phyloP scores from a whole-genome alignment of 2,329 filamentous ascomycete species.

The Colletotrichum falcatum region DNA sequence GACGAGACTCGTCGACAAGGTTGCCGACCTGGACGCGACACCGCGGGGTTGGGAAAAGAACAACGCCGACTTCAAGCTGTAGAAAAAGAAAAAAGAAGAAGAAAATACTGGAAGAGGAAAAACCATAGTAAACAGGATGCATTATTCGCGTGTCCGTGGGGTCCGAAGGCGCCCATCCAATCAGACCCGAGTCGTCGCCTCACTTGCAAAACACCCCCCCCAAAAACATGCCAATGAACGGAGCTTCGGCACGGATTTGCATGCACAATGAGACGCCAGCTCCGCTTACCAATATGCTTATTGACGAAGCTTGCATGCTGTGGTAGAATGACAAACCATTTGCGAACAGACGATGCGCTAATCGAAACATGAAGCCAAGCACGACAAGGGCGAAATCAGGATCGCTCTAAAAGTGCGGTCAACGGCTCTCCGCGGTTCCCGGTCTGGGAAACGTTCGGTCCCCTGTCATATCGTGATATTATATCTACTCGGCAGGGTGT shows the following conservation, averaged over 20 bases:
- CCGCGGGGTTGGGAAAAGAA: slow-evolving; percentile 76
- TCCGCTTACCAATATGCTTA: slow-evolving; percentile 41
- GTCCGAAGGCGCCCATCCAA: slow-evolving; percentile 19
- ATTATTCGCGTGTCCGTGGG: slow-evolving; percentile 3
- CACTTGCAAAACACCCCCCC: neutral
- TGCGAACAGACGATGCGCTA: slow-evolving; percentile 31
- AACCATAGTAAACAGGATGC: neutral
- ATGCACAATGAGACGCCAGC: neutral
- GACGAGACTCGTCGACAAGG: slow-evolving; percentile 74
- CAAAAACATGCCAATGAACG: slow-evolving; percentile 32
- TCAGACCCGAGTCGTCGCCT: neutral
- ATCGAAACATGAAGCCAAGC: slow-evolving; percentile 8
- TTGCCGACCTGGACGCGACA: slow-evolving; percentile 70
- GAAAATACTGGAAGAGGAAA: no score
- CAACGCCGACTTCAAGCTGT: slow-evolving; percentile 83
- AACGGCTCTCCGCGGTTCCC: slow-evolving; percentile 17
- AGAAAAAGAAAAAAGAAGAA: neutral
- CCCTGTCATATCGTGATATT: neutral
- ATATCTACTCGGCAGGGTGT: neutral
- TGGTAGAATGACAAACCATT: slow-evolving; percentile 39
- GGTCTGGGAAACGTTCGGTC: neutral
- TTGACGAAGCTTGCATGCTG: slow-evolving; percentile 31
- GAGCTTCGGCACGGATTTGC: slow-evolving; percentile 11
- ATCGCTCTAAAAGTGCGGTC: neutral
- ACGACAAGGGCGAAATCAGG: slow-evolving; percentile 5